phyloP scores from a whole-genome alignment of 345 rosid genomes.

The Aurinia saxatilis region DNA sequence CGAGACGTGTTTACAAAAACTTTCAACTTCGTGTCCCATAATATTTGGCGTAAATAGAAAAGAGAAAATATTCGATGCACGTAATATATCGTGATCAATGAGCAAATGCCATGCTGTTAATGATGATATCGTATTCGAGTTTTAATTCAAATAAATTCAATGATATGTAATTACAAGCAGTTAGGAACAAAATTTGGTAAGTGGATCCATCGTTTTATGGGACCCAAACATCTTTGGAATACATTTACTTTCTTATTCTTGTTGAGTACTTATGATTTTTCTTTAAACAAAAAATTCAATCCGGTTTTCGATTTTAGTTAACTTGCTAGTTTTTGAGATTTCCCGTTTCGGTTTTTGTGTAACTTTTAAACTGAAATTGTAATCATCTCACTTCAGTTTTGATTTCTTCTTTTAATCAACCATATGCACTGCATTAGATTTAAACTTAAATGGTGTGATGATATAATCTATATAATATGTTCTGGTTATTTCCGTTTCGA shows the following conservation, averaged over 20 bases:
- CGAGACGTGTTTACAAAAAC: neutral
- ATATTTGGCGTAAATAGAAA: neutral
- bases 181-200: slow-evolving; percentile 10
- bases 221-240: slow-evolving; percentile 12
- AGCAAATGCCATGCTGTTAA: slow-evolving; percentile 22
- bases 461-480: too few relatives aligned
- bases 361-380: too few relatives aligned
- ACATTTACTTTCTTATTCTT: neutral
- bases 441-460: too few relatives aligned
- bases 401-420: too few relatives aligned
- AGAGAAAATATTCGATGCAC: slow-evolving; percentile 11
- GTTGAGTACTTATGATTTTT: neutral
- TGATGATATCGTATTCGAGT: neutral
- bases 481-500: too few relatives aligned
- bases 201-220: slow-evolving; percentile 16
- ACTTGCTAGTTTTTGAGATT: too few relatives aligned
- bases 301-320: too few relatives aligned
- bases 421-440: too few relatives aligned
- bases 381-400: too few relatives aligned
- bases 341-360: too few relatives aligned
- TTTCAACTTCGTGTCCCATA: slow-evolving; percentile 3
- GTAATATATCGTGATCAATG: slow-evolving; percentile 16
- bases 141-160: neutral
- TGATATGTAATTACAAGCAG: neutral
- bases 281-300: too few relatives aligned